Conservation (phyloP, 192 early-diverging fungal genomes). For the Hyaloraphidium curvatum region DNA sequence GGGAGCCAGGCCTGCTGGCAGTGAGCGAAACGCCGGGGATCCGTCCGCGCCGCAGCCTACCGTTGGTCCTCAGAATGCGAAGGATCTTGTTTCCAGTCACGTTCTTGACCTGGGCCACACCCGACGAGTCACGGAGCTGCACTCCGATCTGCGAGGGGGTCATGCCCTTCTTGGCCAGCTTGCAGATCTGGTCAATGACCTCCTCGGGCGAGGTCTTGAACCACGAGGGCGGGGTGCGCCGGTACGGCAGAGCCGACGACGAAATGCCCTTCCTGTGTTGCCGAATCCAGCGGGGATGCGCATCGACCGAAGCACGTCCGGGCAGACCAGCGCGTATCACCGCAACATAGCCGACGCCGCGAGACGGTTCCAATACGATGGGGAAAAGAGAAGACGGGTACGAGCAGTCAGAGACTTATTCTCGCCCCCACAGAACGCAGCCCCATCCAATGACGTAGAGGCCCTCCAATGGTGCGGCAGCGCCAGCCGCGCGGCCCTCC, state of each 20-base stretch:
- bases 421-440: no score
- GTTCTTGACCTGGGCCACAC: constrained; percentile 86
- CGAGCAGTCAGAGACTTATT: no score
- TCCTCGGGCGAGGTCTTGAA: constrained; percentile 93
- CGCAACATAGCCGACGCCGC: no score
- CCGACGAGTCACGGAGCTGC: constrained; percentile 88
- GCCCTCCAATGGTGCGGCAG: no score
- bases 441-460: no score
- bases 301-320: no score
- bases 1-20: constrained; percentile 44
- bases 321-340: no score
- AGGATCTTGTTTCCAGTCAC: constrained; percentile 99
- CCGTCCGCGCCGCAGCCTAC: constrained; percentile 11
- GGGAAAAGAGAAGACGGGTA: no score
- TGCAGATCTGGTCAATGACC: constrained; percentile 95
- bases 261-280: constrained; percentile 8
- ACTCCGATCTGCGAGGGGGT: constrained; percentile 98
- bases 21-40: not conserved
- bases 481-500: no score
- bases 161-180: constrained; percentile 98
- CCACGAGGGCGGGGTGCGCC: constrained; percentile 92
- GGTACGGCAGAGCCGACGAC: constrained; percentile 79
- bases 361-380: no score
- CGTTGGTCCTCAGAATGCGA: constrained; percentile 95
- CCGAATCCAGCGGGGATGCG: no score